phyloP scores from a whole-genome alignment of 805 yeast genomes.

The Debaryomyces tyrocola region DNA sequence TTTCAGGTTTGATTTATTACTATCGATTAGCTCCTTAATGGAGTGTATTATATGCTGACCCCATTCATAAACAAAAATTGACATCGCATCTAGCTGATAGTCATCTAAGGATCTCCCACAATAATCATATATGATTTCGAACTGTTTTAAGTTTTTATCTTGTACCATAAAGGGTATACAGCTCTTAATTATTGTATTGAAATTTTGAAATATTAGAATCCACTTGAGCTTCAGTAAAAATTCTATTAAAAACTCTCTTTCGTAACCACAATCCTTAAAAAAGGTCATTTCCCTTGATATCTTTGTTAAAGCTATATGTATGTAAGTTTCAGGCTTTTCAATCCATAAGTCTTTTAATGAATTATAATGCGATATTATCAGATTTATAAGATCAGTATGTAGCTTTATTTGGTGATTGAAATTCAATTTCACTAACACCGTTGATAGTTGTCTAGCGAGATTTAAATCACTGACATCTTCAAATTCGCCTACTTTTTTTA shows the following conservation, averaged over 20 bases:
- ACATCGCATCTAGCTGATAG: constrained; percentile 19
- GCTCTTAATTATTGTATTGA: constrained; percentile 16
- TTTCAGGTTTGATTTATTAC: constrained; percentile 4
- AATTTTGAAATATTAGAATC: constrained; percentile 28
- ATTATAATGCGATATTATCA: constrained; percentile 15
- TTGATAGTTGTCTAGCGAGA: constrained; percentile 13
- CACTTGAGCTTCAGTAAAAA: constrained; percentile 26
- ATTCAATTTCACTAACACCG: constrained; percentile 21
- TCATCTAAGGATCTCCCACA: constrained; percentile 18
- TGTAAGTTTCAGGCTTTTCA: constrained; percentile 13
- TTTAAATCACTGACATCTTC: constrained; percentile 4
- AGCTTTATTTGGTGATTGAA: constrained; percentile 12
- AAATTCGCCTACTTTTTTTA: constrained; percentile 7
- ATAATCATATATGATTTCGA: constrained; percentile 16
- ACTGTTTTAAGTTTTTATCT: constrained; percentile 10
- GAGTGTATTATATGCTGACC: constrained; percentile 13
- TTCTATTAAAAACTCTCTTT: constrained; percentile 14
- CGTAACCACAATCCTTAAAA: constrained; percentile 19
- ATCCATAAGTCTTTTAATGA: constrained; percentile 16
- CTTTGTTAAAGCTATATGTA: constrained; percentile 10
- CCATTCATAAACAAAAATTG: constrained; percentile 25
- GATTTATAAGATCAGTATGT: constrained; percentile 10
- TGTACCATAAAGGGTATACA: constrained; percentile 20
- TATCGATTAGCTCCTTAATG: constrained; percentile 7
- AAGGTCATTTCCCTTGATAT: constrained; percentile 18